Evolutionary conservation across 768 basidiomycete species (phyloP).

Genomic region (Trametopsis cervina): DNA sequence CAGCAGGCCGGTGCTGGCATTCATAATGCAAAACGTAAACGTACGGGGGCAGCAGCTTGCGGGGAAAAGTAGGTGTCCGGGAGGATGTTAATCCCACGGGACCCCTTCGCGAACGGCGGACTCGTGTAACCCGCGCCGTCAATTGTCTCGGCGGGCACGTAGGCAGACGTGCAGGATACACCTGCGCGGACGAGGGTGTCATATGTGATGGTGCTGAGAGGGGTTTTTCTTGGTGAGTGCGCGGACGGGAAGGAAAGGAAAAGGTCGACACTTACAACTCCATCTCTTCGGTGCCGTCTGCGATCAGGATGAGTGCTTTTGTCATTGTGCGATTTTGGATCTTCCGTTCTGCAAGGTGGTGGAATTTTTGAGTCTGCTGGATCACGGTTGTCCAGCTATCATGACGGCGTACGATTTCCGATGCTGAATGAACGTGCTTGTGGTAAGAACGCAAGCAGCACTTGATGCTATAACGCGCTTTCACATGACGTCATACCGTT

Average conservation of each 20-base stretch:
- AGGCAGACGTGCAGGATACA: slow-evolving; percentile 58
- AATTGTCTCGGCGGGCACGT: slow-evolving; percentile 29
- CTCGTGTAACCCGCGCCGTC: slow-evolving; percentile 22
- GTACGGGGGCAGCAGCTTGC: slow-evolving; percentile 18
- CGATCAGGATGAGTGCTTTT: slow-evolving; percentile 60
- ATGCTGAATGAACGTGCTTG: too few species aligned
- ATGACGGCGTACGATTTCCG: too few species aligned
- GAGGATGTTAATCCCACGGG: slow-evolving; percentile 66
- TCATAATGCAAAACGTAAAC: neutral
- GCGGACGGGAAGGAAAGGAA: too few species aligned
- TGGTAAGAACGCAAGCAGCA: too few species aligned
- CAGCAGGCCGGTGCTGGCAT: neutral
- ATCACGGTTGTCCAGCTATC: too few species aligned
- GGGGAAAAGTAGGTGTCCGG: slow-evolving; percentile 44
- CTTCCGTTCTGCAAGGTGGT: too few species aligned
- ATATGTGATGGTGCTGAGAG: slow-evolving; percentile 64
- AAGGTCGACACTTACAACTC: slow-evolving; percentile 62
- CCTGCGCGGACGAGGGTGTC: slow-evolving; percentile 80
- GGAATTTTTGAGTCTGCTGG: too few species aligned
- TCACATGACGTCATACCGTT: too few species aligned
- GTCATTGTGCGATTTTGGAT: too few species aligned
- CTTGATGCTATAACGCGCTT: too few species aligned
- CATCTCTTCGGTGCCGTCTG: slow-evolving; percentile 86
- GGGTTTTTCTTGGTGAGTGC: neutral
- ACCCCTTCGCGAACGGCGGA: slow-evolving; percentile 52